Evolutionary conservation across 2,329 filamentous ascomycete genomes (phyloP), one percentile per base, ranked within the genome.

Genomic region (Thelonectria discophora): DNA sequence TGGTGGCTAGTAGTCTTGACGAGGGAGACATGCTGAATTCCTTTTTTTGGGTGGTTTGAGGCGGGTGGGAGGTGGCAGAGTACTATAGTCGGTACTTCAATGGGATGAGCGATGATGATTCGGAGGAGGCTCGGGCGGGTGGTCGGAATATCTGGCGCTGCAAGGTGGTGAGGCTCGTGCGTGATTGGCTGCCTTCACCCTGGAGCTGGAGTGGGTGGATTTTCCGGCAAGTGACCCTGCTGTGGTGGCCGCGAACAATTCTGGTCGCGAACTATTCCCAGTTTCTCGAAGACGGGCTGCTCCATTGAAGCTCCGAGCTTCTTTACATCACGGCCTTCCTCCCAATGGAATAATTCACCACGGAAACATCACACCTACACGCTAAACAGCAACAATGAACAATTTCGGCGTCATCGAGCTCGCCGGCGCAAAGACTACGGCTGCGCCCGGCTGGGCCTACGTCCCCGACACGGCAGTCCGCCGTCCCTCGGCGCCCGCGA

Each of bases 381-480:
- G 34, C 62, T n/a, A n/a, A n/a, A n/a, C n/a, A n/a, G 62, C 27
- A 30, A 74, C 55, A 48, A 89, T 88, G 84, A 85, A 87, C 73
- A 87, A 88, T 71, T 90, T 90, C 68, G 90, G 91, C 71, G 92
- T 98, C 71, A 89, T 96, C 77, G 90, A 97, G 69, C 82, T 97
- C 59, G 91, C 92, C 37, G 88, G 87, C 72, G 81, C 88, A 27
- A 88, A 87, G 63, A 88, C 88, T 15, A 86, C 87, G 46, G 82
- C 85, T 46, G 91, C 92, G 1, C 93, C 94, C 1, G 94, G 94
- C 72, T 98, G 93, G 90, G 93, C 93, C 12, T 97, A 97, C 75
- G 92, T 97, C 1, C 89, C 93, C 30, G 92, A 97, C 73, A 88
- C 86, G 74, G 84, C 76, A 43, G 83, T 85, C 58, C 83, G 86